phyloP scores from a whole-genome alignment of 768 basidiomycete species.

The Tephrocybe sp. region DNA sequence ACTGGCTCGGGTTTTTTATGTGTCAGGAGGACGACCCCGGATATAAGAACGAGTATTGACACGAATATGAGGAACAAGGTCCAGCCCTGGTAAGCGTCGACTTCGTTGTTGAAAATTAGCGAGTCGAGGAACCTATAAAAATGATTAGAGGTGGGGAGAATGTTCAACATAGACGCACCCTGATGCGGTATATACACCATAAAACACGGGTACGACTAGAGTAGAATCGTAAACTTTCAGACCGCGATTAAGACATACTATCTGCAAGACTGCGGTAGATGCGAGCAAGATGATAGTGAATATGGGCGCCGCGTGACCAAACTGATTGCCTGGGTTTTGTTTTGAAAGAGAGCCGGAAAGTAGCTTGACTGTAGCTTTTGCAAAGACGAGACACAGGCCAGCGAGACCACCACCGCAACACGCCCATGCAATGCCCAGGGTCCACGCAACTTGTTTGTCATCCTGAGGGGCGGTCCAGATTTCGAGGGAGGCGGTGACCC shows the following conservation, averaged over 20 bases:
- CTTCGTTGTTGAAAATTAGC: slow-evolving; percentile 80
- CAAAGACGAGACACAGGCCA: slow-evolving; percentile 86
- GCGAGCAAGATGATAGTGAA: slow-evolving; percentile 69
- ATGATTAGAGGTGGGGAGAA: not conserved
- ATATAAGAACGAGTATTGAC: slow-evolving; percentile 84
- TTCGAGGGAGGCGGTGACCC: slow-evolving; percentile 65
- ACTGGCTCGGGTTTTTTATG: slow-evolving; percentile 81
- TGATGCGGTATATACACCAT: slow-evolving; percentile 85
- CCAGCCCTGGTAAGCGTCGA: slow-evolving; percentile 86
- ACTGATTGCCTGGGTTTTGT: slow-evolving; percentile 82
- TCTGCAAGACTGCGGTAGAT: slow-evolving; percentile 82
- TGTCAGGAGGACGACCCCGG: slow-evolving; percentile 90
- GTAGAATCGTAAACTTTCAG: slow-evolving; percentile 90
- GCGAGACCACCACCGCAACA: slow-evolving; percentile 90
- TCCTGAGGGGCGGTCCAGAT: slow-evolving; percentile 73
- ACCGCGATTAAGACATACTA: slow-evolving; percentile 87
- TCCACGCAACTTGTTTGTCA: slow-evolving; percentile 87
- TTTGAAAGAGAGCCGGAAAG: slow-evolving; percentile 75
- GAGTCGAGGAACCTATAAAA: slow-evolving; percentile 42
- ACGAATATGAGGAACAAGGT: slow-evolving; percentile 83
- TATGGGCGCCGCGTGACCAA: slow-evolving; percentile 77
- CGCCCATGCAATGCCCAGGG: slow-evolving; percentile 91
- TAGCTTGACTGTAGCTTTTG: slow-evolving; percentile 72
- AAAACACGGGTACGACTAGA: slow-evolving; percentile 91
- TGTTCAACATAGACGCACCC: slow-evolving; percentile 44